Base-by-base conservation (phyloP, 805 yeast genomes). In the Metschnikowia colocasiae region DNA sequence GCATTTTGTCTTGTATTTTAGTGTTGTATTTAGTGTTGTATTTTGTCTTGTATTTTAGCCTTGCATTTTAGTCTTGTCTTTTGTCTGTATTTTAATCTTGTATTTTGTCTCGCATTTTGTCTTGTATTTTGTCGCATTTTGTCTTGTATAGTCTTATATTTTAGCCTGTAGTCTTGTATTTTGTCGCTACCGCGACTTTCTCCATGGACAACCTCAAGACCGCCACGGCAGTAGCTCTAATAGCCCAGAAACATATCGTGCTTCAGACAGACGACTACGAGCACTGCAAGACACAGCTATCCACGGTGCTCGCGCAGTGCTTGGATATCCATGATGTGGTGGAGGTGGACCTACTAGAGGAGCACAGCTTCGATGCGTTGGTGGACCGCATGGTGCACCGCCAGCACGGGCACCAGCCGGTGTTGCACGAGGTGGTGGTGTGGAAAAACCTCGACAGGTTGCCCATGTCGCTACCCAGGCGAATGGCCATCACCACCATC, bases 391-490 rank as follows among this genome's bases (percentile, higher is more conserved):
- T 54, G 57, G 52, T 50, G 19, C 38, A n/a, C 9, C 22, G 40
- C 15, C 33, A 22, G 16, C 45, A 50, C 20, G 52, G 51, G 1
- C 23, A 19, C 2, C 29, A 25, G 35, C 55, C 55, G 15, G 27
- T 20, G n/a, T 42, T 55, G 8, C 45, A 49, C 22, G 34, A 32
- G n/a, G 48, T 52, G 18, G 50, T 55, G 15, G 39, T 55, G 18
- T 55, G 59, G 59, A 43, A 45, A 10, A 51, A 55, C 34, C 47
- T 55, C 3, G 59, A 55, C 37, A 23, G n/a, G n/a, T 30, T 46
- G 4, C 40, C 38, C 22, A 10, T 44, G 45, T 31, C 37, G 10
- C 22, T 48, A 35, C 31, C n/a, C 9, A 40, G 39, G 18, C 44
- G 51, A 13, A 35, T 27, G 25, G 46, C 34, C 27, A 13, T 55